phyloP scores from a whole-genome alignment of 108 stramenopile genomes.

The Cyclotella baltica region DNA sequence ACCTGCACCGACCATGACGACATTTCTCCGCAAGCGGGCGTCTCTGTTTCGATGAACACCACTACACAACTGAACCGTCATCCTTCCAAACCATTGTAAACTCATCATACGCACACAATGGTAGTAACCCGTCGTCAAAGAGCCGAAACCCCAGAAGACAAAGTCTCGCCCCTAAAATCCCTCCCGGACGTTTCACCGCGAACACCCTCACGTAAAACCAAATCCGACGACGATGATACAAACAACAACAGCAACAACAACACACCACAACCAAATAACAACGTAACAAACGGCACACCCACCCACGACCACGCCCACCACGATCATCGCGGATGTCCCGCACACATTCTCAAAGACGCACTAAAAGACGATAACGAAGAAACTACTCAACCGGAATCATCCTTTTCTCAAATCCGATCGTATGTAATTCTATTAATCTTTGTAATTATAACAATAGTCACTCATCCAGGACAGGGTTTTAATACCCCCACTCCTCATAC shows the following conservation, averaged over 20 bases:
- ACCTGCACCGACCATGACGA: background rate
- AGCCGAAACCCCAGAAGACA: conserved; percentile 9
- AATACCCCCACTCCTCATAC: conserved; percentile 68
- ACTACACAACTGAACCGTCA: background rate
- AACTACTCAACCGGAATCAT: conserved; percentile 24
- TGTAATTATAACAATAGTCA: conserved; percentile 51
- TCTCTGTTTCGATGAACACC: background rate
- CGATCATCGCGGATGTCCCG: conserved; percentile 45
- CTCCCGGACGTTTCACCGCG: conserved; percentile 1
- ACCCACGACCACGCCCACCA: conserved; percentile 42
- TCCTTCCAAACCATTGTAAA: too few relatives aligned
- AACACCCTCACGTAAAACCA: conserved; percentile 13
- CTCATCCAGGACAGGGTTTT: conserved; percentile 59
- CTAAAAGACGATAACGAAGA: background rate
- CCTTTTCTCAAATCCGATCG: conserved; percentile 35
- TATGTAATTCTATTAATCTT: conserved; percentile 37
- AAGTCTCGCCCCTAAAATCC: conserved; percentile 16
- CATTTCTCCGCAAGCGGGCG: background rate
- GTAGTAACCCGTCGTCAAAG: conserved; percentile 36
- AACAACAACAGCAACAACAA: background rate
- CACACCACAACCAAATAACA: background rate
- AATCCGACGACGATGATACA: background rate
- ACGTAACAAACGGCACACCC: background rate
- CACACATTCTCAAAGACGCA: conserved; percentile 37
- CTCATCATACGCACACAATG: conserved; percentile 11